These are phyloP conservation scores for Fusarium euwallaceae DNA, from an alignment of 2,329 filamentous ascomycete species.

Conservation along the genomic window DNA sequence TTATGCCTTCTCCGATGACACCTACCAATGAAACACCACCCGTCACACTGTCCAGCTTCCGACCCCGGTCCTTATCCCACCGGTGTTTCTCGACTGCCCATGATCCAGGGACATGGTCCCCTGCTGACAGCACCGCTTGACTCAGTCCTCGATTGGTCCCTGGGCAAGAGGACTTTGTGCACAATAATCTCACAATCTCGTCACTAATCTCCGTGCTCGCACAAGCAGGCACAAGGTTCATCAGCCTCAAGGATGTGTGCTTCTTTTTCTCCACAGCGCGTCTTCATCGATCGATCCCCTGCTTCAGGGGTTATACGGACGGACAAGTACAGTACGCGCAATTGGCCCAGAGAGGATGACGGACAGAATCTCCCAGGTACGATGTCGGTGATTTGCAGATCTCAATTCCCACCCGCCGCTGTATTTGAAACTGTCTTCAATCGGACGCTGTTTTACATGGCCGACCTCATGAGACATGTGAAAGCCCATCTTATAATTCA, in stretches of 20 bases:
- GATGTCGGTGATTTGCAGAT: conserved; percentile 34
- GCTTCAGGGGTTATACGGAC: background rate
- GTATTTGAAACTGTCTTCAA: conserved; percentile 17
- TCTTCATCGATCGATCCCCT: conserved; percentile 15
- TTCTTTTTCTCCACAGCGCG: background rate
- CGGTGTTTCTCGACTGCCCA: conserved; percentile 1
- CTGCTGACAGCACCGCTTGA: conserved; percentile 10
- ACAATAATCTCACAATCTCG: conserved; percentile 18
- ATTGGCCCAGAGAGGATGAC: conserved; percentile 6
- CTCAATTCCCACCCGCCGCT: conserved; percentile 38
- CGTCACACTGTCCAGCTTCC: conserved; percentile 2
- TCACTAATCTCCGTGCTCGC: conserved; percentile 38
- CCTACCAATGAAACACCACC: conserved; percentile 26
- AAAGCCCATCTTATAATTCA: conserved; percentile 14
- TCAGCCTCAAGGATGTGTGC: conserved; percentile 18
- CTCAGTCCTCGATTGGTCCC: background rate
- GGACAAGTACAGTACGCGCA: conserved; percentile 1
- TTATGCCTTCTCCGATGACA: background rate
- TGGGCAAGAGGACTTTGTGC: conserved; percentile 13
- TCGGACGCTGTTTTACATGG: conserved; percentile 17
- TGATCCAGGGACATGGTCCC: conserved; percentile 4
- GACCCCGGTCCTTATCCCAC: background rate
- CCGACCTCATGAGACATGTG: conserved; percentile 20
- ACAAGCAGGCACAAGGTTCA: conserved; percentile 7
- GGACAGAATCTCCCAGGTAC: background rate